Evolutionary conservation across 331 rosid genomes (phyloP).

Genomic region (Pyracantha coccinea): DNA sequence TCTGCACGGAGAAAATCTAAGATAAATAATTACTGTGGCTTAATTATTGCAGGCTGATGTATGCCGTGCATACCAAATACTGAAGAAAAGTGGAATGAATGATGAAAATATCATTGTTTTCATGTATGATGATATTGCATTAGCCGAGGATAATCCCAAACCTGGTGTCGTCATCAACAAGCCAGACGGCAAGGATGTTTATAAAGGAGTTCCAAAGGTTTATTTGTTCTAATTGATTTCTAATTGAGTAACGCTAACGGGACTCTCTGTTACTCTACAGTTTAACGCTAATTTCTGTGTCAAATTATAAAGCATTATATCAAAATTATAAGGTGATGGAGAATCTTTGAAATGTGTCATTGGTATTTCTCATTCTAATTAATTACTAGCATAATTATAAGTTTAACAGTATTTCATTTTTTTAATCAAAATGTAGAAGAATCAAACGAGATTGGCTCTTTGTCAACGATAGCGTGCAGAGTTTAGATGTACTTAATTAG

Average conservation of each 20-base stretch:
- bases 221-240: not conserved
- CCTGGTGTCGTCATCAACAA: constrained; percentile 51
- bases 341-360: no score
- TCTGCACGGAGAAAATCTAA: no score
- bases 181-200: constrained; percentile 55
- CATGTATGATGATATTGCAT: constrained; percentile 71
- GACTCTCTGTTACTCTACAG: no score
- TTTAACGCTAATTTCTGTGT: no score
- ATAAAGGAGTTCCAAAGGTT: constrained; percentile 61
- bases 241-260: no score
- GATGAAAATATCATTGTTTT: constrained; percentile 70
- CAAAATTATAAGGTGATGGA: no score
- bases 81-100: constrained; percentile 43
- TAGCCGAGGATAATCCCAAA: constrained; percentile 18
- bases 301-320: no score
- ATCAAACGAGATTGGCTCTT: no score
- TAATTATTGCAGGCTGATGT: constrained; percentile 35
- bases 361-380: not conserved
- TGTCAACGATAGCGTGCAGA: no score
- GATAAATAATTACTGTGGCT: no score
- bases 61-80: constrained; percentile 62
- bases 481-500: no score
- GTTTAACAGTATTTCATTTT: not conserved
- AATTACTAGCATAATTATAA: not conserved
- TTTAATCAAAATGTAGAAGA: not conserved